Conservation (phyloP, 495 filamentous ascomycete species). For the Penicillium robsamsonii region DNA sequence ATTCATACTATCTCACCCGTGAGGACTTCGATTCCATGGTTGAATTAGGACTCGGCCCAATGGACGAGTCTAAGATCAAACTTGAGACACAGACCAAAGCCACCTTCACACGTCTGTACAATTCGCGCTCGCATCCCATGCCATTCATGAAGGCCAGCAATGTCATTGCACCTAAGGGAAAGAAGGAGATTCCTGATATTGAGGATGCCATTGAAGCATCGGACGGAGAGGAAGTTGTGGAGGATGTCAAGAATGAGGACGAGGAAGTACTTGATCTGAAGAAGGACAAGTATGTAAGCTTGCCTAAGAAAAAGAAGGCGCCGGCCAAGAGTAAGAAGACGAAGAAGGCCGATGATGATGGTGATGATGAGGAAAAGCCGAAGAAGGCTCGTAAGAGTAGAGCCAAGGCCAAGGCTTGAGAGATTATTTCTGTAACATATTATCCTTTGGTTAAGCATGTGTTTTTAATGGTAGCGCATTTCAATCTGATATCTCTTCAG, state of each 20-base stretch:
- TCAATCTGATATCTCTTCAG: background rate
- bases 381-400: conserved; percentile 50
- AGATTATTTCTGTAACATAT: conserved; percentile 14
- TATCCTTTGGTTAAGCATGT: background rate
- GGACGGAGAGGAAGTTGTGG: conserved; percentile 66
- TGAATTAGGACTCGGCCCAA: conserved; percentile 85
- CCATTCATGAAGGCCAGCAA: conserved; percentile 93
- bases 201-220: conserved; percentile 95
- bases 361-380: conserved; percentile 51
- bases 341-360: conserved; percentile 46
- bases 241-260: conserved; percentile 59
- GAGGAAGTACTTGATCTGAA: conserved; percentile 73
- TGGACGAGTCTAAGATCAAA: conserved; percentile 68
- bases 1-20: conserved; percentile 92
- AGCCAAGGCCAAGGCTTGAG: conserved; percentile 42
- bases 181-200: conserved; percentile 83
- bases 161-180: conserved; percentile 65
- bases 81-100: conserved; percentile 83
- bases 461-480: background rate
- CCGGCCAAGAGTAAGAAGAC: conserved; percentile 55
- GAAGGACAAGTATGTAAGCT: conserved; percentile 95
- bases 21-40: conserved; percentile 92
- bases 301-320: conserved; percentile 74
- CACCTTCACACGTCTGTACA: conserved; percentile 88
- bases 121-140: conserved; percentile 78